Percentiles rank a stretch among this genome's conserved stretches.
Conservation (phyloP, 495 filamentous ascomycete genomes). For the Trichoderma orchidacearum region DNA sequence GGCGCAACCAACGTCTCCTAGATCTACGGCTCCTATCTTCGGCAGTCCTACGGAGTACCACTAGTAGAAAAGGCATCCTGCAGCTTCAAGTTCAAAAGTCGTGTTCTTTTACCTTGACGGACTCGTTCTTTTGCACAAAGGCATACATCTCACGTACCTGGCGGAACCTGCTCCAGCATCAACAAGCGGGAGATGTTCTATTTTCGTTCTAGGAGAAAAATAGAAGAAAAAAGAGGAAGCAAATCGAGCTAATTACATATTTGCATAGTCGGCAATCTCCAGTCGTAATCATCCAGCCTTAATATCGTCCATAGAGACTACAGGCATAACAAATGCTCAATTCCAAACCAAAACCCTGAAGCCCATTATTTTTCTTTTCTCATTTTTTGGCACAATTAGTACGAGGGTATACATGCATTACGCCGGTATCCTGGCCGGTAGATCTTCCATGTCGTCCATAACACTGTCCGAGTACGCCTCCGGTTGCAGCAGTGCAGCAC, state of each 20-base stretch:
- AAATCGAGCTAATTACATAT: background rate
- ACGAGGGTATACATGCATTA: background rate
- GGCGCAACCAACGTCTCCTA: too few species aligned
- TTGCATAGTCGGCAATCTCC: background rate
- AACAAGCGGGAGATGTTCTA: too few species aligned
- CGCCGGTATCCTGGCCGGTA: background rate
- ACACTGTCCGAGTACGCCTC: background rate
- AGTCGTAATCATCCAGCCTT: background rate
- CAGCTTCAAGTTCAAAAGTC: too few species aligned
- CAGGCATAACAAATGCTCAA: background rate
- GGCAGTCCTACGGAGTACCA: too few species aligned
- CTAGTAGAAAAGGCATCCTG: too few species aligned
- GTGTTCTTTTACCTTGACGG: too few species aligned
- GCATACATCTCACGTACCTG: too few species aligned
- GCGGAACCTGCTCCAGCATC: too few species aligned
- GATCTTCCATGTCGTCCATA: slow-evolving; percentile 1
- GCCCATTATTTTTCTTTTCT: background rate
- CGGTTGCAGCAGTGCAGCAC: background rate
- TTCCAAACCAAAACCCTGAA: background rate
- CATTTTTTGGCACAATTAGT: background rate
- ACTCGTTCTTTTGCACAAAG: too few species aligned
- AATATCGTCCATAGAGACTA: background rate
- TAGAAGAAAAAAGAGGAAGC: background rate
- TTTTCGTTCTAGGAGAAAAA: too few species aligned
- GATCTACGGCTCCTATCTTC: too few species aligned